phyloP scores from a whole-genome alignment of 805 yeast species.

The Maudiozyma turicensis region DNA sequence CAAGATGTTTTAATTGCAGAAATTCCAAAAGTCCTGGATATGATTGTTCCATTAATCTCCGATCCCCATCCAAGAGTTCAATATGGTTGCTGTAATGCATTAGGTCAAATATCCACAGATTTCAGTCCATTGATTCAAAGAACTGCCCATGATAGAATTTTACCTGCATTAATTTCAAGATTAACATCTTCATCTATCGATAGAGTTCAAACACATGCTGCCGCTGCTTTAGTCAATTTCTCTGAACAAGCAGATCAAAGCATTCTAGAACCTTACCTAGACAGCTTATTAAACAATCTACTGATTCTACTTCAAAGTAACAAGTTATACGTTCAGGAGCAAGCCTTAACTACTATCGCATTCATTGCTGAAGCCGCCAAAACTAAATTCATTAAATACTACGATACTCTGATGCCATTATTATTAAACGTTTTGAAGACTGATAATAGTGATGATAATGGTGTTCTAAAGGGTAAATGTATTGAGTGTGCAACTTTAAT shows the following conservation, averaged over 20 bases:
- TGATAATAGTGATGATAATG: conserved; percentile 69
- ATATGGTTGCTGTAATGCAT: conserved; percentile 92
- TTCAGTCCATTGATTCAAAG: conserved; percentile 84
- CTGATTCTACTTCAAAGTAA: conserved; percentile 73
- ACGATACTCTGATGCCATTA: conserved; percentile 89
- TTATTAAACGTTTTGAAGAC: conserved; percentile 68
- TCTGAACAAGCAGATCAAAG: conserved; percentile 86
- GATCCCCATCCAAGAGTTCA: conserved; percentile 93
- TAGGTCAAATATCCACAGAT: conserved; percentile 95
- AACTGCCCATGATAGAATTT: conserved; percentile 63
- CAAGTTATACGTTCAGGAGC: conserved; percentile 91
- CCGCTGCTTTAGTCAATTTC: conserved; percentile 95
- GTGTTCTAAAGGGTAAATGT: conserved; percentile 80
- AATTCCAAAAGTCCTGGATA: conserved; percentile 69
- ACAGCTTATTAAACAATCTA: conserved; percentile 63
- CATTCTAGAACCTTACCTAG: conserved; percentile 85
- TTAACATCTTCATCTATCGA: conserved; percentile 67
- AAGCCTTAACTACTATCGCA: conserved; percentile 92
- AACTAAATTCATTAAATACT: conserved; percentile 77
- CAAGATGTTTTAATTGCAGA: conserved; percentile 76
- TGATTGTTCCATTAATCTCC: conserved; percentile 74
- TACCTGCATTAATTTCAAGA: conserved; percentile 83
- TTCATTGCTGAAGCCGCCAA: conserved; percentile 96
- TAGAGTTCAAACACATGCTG: conserved; percentile 95
- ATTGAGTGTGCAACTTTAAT: conserved; percentile 93